These are phyloP conservation scores for Chernovozyma sophiae-reginae DNA, from an alignment of 1,139 yeast species.

Conservation along the genomic window DNA sequence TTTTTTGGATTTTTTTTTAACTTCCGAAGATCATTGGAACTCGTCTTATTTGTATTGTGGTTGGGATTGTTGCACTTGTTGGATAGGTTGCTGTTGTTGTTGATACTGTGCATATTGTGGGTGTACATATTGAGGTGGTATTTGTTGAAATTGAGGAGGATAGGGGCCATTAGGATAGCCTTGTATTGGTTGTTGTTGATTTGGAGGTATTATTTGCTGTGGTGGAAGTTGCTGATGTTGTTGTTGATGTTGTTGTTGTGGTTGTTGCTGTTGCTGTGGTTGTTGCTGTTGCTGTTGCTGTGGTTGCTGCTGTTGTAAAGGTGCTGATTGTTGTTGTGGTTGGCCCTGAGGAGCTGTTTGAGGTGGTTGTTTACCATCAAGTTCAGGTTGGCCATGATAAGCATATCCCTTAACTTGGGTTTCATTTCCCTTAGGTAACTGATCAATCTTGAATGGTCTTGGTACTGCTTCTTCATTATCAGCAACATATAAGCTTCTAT, in stretches of 20 bases:
- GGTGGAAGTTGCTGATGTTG: conserved; percentile 13
- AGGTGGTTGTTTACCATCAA: conserved; percentile 8
- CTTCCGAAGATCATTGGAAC: too few relatives aligned
- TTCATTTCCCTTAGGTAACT: conserved; percentile 53
- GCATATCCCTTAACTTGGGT: conserved; percentile 35
- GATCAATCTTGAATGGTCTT: conserved; percentile 78
- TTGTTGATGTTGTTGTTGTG: conserved; percentile 11
- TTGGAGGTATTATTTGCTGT: conserved; percentile 12
- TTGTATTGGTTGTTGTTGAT: conserved; percentile 13
- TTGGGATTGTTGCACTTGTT: conserved; percentile 10
- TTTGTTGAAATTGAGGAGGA: conserved; percentile 21
- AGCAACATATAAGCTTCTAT: conserved; percentile 83
- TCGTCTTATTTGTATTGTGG: neutral
- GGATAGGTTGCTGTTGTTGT: conserved; percentile 11
- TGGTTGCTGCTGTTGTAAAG: conserved; percentile 11
- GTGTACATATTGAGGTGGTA: conserved; percentile 11
- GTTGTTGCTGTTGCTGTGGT: conserved; percentile 16
- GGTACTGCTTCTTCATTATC: conserved; percentile 76
- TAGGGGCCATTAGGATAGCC: conserved; percentile 16
- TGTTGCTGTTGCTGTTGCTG: conserved; percentile 12
- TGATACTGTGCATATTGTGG: conserved; percentile 8
- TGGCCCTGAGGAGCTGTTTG: conserved; percentile 12
- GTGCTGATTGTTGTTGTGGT: conserved; percentile 10
- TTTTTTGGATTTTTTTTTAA: neutral
- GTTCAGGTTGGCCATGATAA: conserved; percentile 50